Evolutionary conservation across 108 stramenopile species (phyloP).

Genomic region (Skeletonema costatum): DNA sequence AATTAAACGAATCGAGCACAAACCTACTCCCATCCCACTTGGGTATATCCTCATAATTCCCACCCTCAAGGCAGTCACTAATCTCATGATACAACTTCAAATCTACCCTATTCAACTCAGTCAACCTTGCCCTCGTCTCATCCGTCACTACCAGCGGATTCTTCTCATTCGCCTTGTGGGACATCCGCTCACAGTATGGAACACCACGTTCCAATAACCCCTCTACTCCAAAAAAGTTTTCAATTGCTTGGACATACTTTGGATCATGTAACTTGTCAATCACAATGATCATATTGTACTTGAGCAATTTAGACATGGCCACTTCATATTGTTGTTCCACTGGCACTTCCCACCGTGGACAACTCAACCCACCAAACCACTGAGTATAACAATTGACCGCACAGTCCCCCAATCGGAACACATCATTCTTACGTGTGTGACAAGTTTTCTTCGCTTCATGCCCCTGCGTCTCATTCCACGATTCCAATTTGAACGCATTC

Average conservation of each 20-base stretch:
- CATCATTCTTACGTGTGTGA: not conserved
- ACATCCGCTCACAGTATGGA: conserved; percentile 30
- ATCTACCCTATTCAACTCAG: conserved; percentile 30
- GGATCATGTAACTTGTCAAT: conserved; percentile 39
- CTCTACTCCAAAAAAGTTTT: conserved; percentile 41
- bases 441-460: not conserved
- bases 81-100: conserved; percentile 29
- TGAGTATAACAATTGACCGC: conserved; percentile 49
- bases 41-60: not conserved
- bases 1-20: not conserved
- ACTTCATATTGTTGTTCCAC: conserved; percentile 16
- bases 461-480: conserved; percentile 33
- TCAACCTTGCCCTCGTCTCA: conserved; percentile 25
- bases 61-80: conserved; percentile 18
- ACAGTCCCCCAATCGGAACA: conserved; percentile 31
- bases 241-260: conserved; percentile 35
- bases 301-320: conserved; percentile 26
- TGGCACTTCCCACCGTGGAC: conserved; percentile 27
- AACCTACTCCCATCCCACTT: not conserved
- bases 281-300: conserved; percentile 43
- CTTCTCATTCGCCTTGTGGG: conserved; percentile 28
- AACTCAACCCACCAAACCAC: conserved; percentile 37
- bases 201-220: conserved; percentile 10
- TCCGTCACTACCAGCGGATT: conserved; percentile 25
- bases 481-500: conserved; percentile 26